Evolutionary conservation across 2,329 filamentous ascomycete species (phyloP).

Genomic region (Paraphaeosphaeria minitans): DNA sequence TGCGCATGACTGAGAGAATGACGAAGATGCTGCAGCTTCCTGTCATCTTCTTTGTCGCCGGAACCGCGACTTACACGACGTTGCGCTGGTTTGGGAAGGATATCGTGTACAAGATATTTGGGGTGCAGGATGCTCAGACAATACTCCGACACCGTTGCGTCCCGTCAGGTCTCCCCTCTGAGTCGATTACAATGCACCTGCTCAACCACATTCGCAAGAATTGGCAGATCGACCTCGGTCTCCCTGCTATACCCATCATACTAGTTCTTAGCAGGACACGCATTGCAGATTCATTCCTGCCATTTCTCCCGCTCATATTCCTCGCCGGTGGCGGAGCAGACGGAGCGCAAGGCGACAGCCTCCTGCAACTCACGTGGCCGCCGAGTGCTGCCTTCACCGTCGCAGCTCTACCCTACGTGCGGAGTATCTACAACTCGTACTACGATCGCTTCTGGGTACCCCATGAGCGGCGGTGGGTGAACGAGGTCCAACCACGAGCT

Average conservation of each 20-base stretch:
- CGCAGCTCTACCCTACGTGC: constrained; percentile 68
- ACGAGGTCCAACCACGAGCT: constrained; percentile 64
- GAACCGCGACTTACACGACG: constrained; percentile 50
- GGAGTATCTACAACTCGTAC: constrained; percentile 66
- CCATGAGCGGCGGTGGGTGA: constrained; percentile 64
- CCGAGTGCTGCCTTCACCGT: constrained; percentile 70
- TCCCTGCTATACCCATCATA: constrained; percentile 70
- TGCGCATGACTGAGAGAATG: constrained; percentile 62
- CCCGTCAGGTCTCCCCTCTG: constrained; percentile 37
- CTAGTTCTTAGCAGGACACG: constrained; percentile 71
- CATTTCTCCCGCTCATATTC: constrained; percentile 66
- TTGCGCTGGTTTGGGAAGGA: constrained; percentile 65
- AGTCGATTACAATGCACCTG: constrained; percentile 39
- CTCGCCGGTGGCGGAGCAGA: constrained; percentile 56
- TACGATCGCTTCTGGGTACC: constrained; percentile 65
- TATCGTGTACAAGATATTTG: constrained; percentile 70
- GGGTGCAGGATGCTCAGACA: constrained; percentile 61
- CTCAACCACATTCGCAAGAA: constrained; percentile 42
- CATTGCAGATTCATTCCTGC: constrained; percentile 67
- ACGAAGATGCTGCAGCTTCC: constrained; percentile 68
- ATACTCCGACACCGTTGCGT: constrained; percentile 55
- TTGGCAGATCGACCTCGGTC: constrained; percentile 62
- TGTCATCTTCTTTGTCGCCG: constrained; percentile 62
- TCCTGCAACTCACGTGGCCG: constrained; percentile 66
- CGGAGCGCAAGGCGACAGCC: constrained; percentile 44